Evolutionary conservation across 345 rosid genomes (phyloP).

Genomic region (Carallia brachiata): DNA sequence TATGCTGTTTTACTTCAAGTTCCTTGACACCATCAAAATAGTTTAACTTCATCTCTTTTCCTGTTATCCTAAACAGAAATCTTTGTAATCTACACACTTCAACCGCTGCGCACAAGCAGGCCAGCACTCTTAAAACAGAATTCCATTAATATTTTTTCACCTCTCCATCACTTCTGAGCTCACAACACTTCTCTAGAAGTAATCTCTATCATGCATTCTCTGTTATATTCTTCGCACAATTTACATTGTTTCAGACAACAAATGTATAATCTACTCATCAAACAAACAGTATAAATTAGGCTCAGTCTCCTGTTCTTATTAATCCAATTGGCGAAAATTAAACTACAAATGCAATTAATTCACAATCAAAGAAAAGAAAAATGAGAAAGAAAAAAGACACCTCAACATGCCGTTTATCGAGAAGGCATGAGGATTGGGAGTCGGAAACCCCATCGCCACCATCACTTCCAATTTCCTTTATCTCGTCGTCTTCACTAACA

Average conservation of each 20-base stretch:
- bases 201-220: background rate
- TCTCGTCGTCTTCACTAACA: constrained; percentile 50
- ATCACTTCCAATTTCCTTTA: constrained; percentile 45
- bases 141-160: background rate
- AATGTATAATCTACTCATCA: background rate
- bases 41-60: background rate
- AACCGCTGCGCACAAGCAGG: background rate
- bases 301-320: no score
- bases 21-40: no score
- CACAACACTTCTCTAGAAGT: background rate
- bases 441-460: constrained; percentile 35
- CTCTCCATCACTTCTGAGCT: background rate
- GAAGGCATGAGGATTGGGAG: constrained; percentile 57
- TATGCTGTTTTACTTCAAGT: no score
- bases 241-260: background rate
- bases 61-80: background rate
- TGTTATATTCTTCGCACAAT: background rate
- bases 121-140: background rate
- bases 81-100: background rate
- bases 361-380: background rate
- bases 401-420: constrained; percentile 85
- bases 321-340: no score
- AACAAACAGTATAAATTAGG: no score
- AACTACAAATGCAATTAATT: no score
- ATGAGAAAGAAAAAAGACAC: constrained; percentile 27